phyloP scores from a whole-genome alignment of 129 eudicot genomes.

The Flaveria brownii region DNA sequence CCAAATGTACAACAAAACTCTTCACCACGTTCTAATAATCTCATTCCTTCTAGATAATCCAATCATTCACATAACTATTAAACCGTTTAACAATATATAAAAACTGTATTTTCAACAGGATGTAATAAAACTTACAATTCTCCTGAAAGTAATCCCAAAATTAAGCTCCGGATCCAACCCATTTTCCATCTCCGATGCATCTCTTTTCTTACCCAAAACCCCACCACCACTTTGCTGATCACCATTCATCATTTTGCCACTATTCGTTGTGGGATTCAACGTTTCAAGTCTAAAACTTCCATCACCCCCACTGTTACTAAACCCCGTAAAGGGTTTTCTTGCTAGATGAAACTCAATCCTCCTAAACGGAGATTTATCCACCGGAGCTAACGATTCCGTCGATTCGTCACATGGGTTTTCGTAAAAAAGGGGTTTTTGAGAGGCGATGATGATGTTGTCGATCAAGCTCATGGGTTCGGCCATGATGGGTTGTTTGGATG shows the following conservation, averaged over 20 bases:
- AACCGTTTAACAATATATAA: background rate
- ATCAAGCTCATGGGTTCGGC: constrained; percentile 13
- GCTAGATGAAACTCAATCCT: constrained; percentile 69
- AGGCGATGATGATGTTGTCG: constrained; percentile 13
- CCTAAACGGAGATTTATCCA: constrained; percentile 43
- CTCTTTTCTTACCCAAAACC: constrained; percentile 39
- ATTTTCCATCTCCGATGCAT: constrained; percentile 42
- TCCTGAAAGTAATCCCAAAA: constrained; percentile 55
- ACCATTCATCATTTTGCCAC: constrained; percentile 16
- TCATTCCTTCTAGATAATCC: background rate
- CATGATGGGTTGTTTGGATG: constrained; percentile 19
- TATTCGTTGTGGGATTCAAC: constrained; percentile 45
- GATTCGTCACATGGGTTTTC: constrained; percentile 14
- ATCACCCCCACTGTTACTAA: constrained; percentile 29
- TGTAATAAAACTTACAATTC: constrained; percentile 58
- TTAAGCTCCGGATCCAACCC: constrained; percentile 73
- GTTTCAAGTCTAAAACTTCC: constrained; percentile 63
- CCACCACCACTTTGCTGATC: constrained; percentile 17
- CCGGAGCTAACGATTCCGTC: constrained; percentile 29
- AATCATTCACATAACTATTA: background rate
- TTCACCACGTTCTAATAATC: too few species aligned
- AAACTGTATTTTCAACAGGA: background rate
- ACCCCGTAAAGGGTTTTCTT: constrained; percentile 55
- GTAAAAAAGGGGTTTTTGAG: constrained; percentile 3
- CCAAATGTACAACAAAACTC: background rate